phyloP scores from a whole-genome alignment of 139 green algal genomes.

The Astrephomene gubernaculifera region DNA sequence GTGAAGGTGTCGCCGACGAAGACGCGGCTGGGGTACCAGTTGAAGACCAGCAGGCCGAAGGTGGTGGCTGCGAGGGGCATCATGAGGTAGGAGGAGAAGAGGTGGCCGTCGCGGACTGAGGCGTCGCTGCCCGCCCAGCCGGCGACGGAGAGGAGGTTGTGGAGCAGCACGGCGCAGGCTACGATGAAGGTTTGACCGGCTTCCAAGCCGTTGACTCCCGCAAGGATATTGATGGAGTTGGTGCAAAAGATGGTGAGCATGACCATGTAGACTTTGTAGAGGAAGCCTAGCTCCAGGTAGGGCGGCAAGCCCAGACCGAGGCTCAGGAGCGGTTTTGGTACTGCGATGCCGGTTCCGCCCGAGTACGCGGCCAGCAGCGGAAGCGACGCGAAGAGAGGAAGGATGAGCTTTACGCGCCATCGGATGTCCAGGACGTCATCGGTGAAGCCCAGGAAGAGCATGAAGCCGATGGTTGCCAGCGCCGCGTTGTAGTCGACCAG shows the following conservation, averaged over 20 bases:
- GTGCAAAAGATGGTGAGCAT: slow-evolving; percentile 96
- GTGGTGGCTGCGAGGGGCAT: slow-evolving; percentile 88
- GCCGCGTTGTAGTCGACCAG: slow-evolving; percentile 99
- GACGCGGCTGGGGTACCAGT: slow-evolving; percentile 89
- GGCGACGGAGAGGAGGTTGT: slow-evolving; percentile 79
- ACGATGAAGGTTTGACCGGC: slow-evolving; percentile 94
- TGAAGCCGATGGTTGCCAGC: slow-evolving; percentile 96
- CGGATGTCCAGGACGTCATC: slow-evolving; percentile 99
- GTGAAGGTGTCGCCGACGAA: slow-evolving; percentile 99
- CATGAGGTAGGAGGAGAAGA: slow-evolving; percentile 95
- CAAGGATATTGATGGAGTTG: slow-evolving; percentile 99
- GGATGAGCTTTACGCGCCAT: slow-evolving; percentile 96
- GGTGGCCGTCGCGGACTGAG: slow-evolving; percentile 83
- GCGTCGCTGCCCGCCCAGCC: slow-evolving; percentile 42
- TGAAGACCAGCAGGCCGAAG: slow-evolving; percentile 88
- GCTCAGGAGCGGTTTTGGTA: slow-evolving; percentile 84
- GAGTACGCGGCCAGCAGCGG: slow-evolving; percentile 94
- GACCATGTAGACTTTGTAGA: slow-evolving; percentile 98
- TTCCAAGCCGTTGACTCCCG: slow-evolving; percentile 97
- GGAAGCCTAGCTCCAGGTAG: slow-evolving; percentile 85
- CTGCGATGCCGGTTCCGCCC: slow-evolving; percentile 76
- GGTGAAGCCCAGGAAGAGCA: slow-evolving; percentile 98
- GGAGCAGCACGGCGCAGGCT: slow-evolving; percentile 82
- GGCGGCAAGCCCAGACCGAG: slow-evolving; percentile 53
- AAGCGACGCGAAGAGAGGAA: slow-evolving; percentile 90